phyloP scores from a whole-genome alignment of 352 stramenopile genomes.

The Phytophthora lateralis region DNA sequence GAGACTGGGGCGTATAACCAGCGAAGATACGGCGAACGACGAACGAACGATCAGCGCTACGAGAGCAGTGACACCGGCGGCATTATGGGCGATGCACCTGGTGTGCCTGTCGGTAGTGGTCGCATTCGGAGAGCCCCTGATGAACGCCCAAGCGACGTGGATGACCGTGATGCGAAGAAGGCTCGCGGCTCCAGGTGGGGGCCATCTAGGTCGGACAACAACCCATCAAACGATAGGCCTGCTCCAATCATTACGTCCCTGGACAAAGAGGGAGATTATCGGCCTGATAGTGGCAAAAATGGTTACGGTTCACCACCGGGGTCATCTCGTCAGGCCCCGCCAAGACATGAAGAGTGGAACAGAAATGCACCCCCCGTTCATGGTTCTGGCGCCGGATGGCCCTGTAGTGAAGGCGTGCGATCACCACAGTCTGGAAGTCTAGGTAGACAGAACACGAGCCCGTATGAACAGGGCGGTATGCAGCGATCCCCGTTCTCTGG shows the following conservation, averaged over 20 bases:
- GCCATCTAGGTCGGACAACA: slow-evolving; percentile 47
- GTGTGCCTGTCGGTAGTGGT: slow-evolving; percentile 28
- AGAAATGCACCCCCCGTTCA: slow-evolving; percentile 24
- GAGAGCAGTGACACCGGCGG: slow-evolving; percentile 29
- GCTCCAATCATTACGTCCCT: slow-evolving; percentile 53
- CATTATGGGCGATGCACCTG: slow-evolving; percentile 33
- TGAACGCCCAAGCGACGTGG: slow-evolving; percentile 30
- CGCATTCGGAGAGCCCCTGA: slow-evolving; percentile 34
- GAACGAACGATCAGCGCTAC: slow-evolving; percentile 16
- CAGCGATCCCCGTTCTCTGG: slow-evolving; percentile 36
- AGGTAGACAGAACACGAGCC: slow-evolving; percentile 28
- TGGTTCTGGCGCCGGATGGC: slow-evolving; percentile 32
- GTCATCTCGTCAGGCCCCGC: slow-evolving; percentile 21
- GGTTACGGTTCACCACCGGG: slow-evolving; percentile 26
- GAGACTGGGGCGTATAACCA: slow-evolving; percentile 18
- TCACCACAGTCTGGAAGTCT: slow-evolving; percentile 36
- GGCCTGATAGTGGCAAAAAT: slow-evolving; percentile 25
- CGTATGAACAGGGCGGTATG: slow-evolving; percentile 26
- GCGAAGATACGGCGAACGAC: slow-evolving; percentile 32
- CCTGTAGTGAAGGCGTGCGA: slow-evolving; percentile 25
- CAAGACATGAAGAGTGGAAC: slow-evolving; percentile 42
- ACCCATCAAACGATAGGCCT: slow-evolving; percentile 41
- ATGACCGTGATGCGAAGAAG: slow-evolving; percentile 67
- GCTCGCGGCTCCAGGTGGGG: slow-evolving; percentile 74
- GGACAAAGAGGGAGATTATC: slow-evolving; percentile 33